These are phyloP conservation scores for Austroboletus olivaceoglutinosus DNA, from an alignment of 1,284 basidiomycete genomes.

Conservation along the genomic window DNA sequence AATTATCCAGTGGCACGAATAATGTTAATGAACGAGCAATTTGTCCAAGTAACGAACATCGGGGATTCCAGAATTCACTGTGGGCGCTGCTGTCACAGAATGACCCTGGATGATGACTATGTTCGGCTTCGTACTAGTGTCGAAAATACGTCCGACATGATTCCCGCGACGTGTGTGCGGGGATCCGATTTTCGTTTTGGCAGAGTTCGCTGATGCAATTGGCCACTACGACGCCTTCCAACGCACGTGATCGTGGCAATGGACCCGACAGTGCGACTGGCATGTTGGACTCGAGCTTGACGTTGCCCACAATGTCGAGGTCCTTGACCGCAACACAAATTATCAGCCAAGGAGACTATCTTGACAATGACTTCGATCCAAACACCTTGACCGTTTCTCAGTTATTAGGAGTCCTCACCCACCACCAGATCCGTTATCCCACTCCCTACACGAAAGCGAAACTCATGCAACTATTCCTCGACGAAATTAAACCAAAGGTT, in stretches of 20 bases:
- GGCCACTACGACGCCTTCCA: too few relatives aligned
- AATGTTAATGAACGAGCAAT: too few relatives aligned
- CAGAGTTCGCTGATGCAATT: background rate
- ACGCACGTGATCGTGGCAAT: slow-evolving; percentile 21
- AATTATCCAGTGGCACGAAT: too few relatives aligned
- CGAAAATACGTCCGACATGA: too few relatives aligned
- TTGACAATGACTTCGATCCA: slow-evolving; percentile 84
- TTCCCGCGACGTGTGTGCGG: too few relatives aligned
- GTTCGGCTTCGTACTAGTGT: too few relatives aligned
- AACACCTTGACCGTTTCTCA: slow-evolving; percentile 76
- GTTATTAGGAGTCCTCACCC: slow-evolving; percentile 76
- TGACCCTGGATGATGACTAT: too few relatives aligned
- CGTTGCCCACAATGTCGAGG: slow-evolving; percentile 55
- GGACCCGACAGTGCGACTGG: background rate
- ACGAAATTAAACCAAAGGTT: slow-evolving; percentile 66
- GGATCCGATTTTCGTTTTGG: too few relatives aligned
- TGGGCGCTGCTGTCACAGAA: too few relatives aligned
- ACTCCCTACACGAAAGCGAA: slow-evolving; percentile 84
- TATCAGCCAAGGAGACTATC: slow-evolving; percentile 73
- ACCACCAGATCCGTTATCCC: slow-evolving; percentile 78
- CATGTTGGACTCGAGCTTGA: slow-evolving; percentile 6
- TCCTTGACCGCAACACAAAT: slow-evolving; percentile 66
- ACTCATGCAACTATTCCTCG: slow-evolving; percentile 78
- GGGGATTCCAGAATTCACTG: too few relatives aligned
- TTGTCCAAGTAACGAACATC: too few relatives aligned